Evolutionary conservation across 441 rosid species (phyloP).

Genomic region (Erodium trifolium): DNA sequence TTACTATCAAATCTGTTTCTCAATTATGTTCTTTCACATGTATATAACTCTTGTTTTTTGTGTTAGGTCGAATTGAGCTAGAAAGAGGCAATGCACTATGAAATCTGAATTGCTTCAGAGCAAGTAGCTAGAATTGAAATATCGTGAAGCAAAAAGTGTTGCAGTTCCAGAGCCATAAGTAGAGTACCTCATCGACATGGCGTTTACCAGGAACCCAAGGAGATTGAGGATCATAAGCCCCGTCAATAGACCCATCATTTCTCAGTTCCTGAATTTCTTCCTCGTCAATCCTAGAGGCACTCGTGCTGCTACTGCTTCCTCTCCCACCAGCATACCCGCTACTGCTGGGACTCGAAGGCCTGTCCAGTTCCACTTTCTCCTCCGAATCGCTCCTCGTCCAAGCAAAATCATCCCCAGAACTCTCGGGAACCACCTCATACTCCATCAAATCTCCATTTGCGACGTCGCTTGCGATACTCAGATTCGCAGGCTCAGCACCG

Average conservation of each 20-base stretch:
- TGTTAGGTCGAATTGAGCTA: too few relatives aligned
- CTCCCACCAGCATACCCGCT: slow-evolving; percentile 90
- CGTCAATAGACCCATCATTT: slow-evolving; percentile 26
- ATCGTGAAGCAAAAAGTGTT: neutral
- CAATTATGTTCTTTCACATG: too few relatives aligned
- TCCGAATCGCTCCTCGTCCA: slow-evolving; percentile 33
- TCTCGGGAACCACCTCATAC: slow-evolving; percentile 18
- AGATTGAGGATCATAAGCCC: slow-evolving; percentile 34
- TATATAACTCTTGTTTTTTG: too few relatives aligned
- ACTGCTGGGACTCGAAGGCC: slow-evolving; percentile 58
- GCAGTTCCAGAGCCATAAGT: neutral
- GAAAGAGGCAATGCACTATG: neutral
- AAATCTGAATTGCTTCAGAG: neutral
- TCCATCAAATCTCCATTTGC: neutral
- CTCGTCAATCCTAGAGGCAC: slow-evolving; percentile 41
- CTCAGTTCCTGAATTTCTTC: slow-evolving; percentile 58
- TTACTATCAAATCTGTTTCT: too few relatives aligned
- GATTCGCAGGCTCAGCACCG: too few relatives aligned
- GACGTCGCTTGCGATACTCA: too few relatives aligned
- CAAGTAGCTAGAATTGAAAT: neutral
- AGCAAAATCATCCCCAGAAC: too few relatives aligned
- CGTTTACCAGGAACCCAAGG: slow-evolving; percentile 84
- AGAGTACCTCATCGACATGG: slow-evolving; percentile 75
- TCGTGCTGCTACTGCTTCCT: slow-evolving; percentile 60
- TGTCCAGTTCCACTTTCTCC: slow-evolving; percentile 33